These are phyloP conservation scores for Ceratobasidium theobromae DNA, from an alignment of 1,284 basidiomycete species.

Conservation along the genomic window DNA sequence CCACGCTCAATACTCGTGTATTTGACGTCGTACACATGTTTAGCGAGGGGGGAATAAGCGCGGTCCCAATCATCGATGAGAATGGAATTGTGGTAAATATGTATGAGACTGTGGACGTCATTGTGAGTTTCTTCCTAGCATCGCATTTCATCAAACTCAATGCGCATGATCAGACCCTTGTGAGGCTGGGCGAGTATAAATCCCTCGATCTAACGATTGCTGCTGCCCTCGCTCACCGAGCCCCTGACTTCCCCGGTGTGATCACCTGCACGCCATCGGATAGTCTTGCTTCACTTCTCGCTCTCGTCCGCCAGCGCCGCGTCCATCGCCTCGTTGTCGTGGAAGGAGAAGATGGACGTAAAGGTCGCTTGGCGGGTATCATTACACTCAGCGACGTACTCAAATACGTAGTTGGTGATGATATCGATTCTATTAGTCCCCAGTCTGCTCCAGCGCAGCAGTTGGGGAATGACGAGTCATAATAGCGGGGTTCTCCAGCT, in stretches of 20 bases:
- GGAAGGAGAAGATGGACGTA: slow-evolving; percentile 79
- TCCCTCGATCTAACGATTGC: slow-evolving; percentile 93
- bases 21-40: slow-evolving; percentile 99
- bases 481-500: slow-evolving; percentile 5
- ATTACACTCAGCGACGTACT: slow-evolving; percentile 91
- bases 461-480: slow-evolving; percentile 2
- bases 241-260: slow-evolving; percentile 92
- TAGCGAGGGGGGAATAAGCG: slow-evolving; percentile 91
- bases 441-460: slow-evolving; percentile 25
- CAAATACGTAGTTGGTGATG: slow-evolving; percentile 74
- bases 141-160: slow-evolving; percentile 17
- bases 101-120: slow-evolving; percentile 99
- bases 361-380: slow-evolving; percentile 83
- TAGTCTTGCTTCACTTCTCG: slow-evolving; percentile 89
- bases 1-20: slow-evolving; percentile 88
- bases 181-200: slow-evolving; percentile 93
- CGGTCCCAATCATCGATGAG: slow-evolving; percentile 94
- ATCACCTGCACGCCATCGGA: slow-evolving; percentile 94
- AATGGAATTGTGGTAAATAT: slow-evolving; percentile 94
- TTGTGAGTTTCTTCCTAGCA: slow-evolving; percentile 62
- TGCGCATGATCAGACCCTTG: slow-evolving; percentile 67
- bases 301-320: slow-evolving; percentile 88
- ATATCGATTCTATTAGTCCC: slow-evolving; percentile 17
- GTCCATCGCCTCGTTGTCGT: slow-evolving; percentile 94
- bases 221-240: slow-evolving; percentile 88